A percentile compares a stretch with the other conserved stretches of the same genome.
These are phyloP conservation scores for Acanthamoeba polyphaga DNA, from an alignment of 208 protist species.

Conservation along the genomic window DNA sequence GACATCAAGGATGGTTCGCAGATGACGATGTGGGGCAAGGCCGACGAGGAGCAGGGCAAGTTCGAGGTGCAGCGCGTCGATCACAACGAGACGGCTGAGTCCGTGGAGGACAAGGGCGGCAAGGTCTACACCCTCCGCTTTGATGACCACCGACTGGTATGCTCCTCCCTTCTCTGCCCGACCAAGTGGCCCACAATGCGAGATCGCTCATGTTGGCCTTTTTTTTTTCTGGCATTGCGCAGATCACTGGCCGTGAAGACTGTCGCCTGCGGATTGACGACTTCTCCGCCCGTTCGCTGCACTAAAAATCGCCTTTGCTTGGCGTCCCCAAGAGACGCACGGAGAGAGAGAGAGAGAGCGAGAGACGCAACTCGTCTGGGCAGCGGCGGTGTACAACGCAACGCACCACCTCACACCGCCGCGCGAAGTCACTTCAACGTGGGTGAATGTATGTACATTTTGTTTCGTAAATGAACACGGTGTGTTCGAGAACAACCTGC, in stretches of 20 bases:
- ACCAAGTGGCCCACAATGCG: not conserved
- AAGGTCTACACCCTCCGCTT: slow-evolving; percentile 70
- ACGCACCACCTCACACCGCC: too few species aligned
- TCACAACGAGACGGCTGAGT: not conserved
- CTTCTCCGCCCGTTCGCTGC: slow-evolving; percentile 69
- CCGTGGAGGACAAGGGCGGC: slow-evolving; percentile 24
- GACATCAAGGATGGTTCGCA: slow-evolving; percentile 26
- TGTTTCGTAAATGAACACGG: not conserved
- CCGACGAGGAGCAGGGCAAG: slow-evolving; percentile 11
- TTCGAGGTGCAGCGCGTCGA: slow-evolving; percentile 11
- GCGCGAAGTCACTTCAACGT: not conserved
- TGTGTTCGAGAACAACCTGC: not conserved
- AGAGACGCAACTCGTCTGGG: not conserved
- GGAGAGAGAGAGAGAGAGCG: not conserved
- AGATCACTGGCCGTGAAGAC: slow-evolving; percentile 66
- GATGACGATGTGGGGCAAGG: slow-evolving; percentile 53
- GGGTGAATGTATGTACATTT: slow-evolving; percentile 46
- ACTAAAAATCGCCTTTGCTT: not conserved
- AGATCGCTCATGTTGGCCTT: not conserved
- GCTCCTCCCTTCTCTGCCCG: not conserved
- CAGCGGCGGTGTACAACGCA: too few species aligned
- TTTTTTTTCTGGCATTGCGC: not conserved
- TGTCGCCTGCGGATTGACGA: slow-evolving; percentile 61
- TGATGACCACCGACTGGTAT: slow-evolving; percentile 69
- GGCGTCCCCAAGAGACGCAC: too few species aligned